These are phyloP conservation scores for Paspalum notatum DNA, from an alignment of 176 grass and related monocot species.

Conservation along the genomic window DNA sequence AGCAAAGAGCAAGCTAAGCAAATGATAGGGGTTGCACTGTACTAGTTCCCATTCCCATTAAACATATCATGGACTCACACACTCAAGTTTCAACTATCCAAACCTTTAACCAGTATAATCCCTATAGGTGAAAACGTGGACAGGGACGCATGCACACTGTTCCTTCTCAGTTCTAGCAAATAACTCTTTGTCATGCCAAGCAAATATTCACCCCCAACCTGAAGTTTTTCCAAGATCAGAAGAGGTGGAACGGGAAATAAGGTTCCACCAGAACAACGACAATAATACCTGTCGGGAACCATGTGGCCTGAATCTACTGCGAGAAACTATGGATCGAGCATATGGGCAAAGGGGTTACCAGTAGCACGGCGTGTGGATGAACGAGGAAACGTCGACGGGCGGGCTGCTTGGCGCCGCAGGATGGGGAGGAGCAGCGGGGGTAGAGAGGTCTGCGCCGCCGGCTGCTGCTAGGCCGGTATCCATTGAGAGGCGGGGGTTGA, in stretches of 20 bases:
- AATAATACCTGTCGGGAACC: constrained; percentile 5
- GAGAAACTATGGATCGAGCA: constrained; percentile 9
- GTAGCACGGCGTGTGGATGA: constrained; percentile 73
- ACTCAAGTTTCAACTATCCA: neutral
- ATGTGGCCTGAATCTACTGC: neutral
- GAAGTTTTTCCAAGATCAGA: neutral
- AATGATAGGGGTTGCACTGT: neutral
- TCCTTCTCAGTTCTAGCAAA: neutral
- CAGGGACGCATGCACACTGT: neutral
- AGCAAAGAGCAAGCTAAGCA: neutral
- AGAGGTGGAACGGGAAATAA: neutral
- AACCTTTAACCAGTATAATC: neutral
- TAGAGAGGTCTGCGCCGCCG: neutral
- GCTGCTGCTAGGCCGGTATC: constrained; percentile 31
- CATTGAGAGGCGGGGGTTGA: constrained; percentile 45
- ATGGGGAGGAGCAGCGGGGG: constrained; percentile 1
- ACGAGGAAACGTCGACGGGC: constrained; percentile 36
- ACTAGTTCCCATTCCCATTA: neutral
- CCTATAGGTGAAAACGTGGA: constrained; percentile 1
- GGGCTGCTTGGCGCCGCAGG: neutral
- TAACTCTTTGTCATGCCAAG: neutral
- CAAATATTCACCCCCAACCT: neutral
- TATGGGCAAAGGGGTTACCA: constrained; percentile 49
- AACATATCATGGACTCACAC: neutral
- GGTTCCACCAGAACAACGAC: neutral